phyloP scores from a whole-genome alignment of 2,329 filamentous ascomycete genomes.

The Kalmusia sp. region DNA sequence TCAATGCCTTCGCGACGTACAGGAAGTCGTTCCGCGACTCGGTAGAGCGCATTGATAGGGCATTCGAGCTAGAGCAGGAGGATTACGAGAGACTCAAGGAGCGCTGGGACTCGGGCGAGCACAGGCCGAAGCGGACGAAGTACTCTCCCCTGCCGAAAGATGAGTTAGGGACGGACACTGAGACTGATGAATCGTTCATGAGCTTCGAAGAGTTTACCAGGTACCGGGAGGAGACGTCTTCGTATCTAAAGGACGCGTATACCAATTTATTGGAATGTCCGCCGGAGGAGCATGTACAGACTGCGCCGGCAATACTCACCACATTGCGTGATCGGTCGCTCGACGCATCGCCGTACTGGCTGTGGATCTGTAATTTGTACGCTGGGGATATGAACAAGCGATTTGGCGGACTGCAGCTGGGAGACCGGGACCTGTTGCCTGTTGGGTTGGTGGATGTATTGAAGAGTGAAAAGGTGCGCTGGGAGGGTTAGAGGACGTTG shows the following conservation, averaged over 20 bases:
- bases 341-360: slow-evolving; percentile 50
- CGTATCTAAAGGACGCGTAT: slow-evolving; percentile 47
- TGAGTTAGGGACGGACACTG: slow-evolving; percentile 27
- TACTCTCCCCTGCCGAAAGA: slow-evolving; percentile 7
- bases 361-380: slow-evolving; percentile 55
- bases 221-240: slow-evolving; percentile 51
- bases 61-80: slow-evolving; percentile 36
- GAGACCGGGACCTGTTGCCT: slow-evolving; percentile 50
- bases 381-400: slow-evolving; percentile 47
- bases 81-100: slow-evolving; percentile 42
- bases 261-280: slow-evolving; percentile 46
- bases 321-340: neutral
- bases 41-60: slow-evolving; percentile 19
- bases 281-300: slow-evolving; percentile 26
- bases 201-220: slow-evolving; percentile 53
- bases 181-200: slow-evolving; percentile 51
- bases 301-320: slow-evolving; percentile 25
- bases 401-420: slow-evolving; percentile 50
- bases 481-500: slow-evolving; percentile 39
- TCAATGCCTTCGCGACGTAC: slow-evolving; percentile 49
- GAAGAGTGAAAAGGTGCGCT: slow-evolving; percentile 46
- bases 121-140: slow-evolving; percentile 12
- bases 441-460: slow-evolving; percentile 51
- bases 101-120: slow-evolving; percentile 35
- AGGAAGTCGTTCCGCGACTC: slow-evolving; percentile 27